A percentile compares a stretch with the other conserved stretches of the same genome.
phyloP scores from a whole-genome alignment of 345 rosid species.

The Aquilaria sinensis region DNA sequence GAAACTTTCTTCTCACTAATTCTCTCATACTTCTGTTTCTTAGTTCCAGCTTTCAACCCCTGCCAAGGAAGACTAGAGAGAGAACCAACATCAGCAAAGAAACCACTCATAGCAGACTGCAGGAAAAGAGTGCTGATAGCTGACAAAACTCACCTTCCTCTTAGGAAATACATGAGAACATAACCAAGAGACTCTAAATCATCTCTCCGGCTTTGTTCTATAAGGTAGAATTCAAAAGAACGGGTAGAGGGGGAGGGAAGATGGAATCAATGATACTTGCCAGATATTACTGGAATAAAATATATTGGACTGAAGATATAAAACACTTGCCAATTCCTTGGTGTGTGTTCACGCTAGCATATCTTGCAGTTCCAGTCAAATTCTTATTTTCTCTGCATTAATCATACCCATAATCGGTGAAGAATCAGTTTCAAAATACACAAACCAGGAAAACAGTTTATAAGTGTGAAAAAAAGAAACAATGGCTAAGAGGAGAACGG shows the following conservation, averaged over 20 bases:
- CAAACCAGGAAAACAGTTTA: neutral
- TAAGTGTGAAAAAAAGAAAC: neutral
- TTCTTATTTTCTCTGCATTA: conserved; percentile 85
- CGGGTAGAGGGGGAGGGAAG: neutral
- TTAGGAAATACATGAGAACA: conserved; percentile 88
- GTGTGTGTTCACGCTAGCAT: conserved; percentile 99
- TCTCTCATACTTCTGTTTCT: conserved; percentile 96
- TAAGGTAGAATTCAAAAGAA: neutral
- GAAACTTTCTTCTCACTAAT: conserved; percentile 98
- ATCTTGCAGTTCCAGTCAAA: conserved; percentile 98
- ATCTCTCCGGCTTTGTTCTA: conserved; percentile 99
- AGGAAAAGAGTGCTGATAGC: neutral
- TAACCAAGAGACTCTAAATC: conserved; percentile 98
- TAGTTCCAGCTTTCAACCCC: conserved; percentile 95
- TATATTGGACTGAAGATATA: neutral
- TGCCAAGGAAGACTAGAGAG: conserved; percentile 94
- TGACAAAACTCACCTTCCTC: conserved; percentile 71
- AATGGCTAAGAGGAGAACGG: neutral
- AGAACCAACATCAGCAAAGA: conserved; percentile 18
- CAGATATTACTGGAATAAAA: neutral
- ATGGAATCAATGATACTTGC: neutral
- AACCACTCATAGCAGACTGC: neutral
- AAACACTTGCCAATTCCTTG: conserved; percentile 75
- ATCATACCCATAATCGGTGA: neutral
- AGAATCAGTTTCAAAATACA: no score